Percentiles rank a stretch among this genome's conserved stretches.
Conservation (phyloP, 2,329 filamentous ascomycete species). For the Microdochium nivale region DNA sequence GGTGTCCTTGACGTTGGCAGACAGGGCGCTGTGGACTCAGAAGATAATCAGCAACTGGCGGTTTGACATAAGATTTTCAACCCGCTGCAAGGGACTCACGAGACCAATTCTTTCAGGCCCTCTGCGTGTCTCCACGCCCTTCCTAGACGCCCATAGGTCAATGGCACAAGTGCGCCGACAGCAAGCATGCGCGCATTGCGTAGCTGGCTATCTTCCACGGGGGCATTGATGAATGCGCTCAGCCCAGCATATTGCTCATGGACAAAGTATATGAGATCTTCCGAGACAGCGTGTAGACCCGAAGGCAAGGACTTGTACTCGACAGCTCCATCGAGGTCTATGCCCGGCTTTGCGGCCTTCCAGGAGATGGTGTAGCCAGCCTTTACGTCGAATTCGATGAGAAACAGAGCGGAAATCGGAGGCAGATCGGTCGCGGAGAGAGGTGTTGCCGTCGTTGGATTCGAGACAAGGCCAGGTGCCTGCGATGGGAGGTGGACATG, state of each 20-base stretch:
- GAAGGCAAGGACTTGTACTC: conserved; percentile 97
- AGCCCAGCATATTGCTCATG: conserved; percentile 78
- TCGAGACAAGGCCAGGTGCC: conserved; percentile 6
- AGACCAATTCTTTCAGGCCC: conserved; percentile 64
- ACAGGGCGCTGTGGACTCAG: conserved; percentile 43
- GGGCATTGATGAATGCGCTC: conserved; percentile 82
- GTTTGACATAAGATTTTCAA: background rate
- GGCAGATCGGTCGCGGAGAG: conserved; percentile 34
- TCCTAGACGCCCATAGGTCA: conserved; percentile 78
- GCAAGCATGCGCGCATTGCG: conserved; percentile 90
- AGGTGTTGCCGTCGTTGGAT: conserved; percentile 16
- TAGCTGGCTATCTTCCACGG: conserved; percentile 65
- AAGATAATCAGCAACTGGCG: conserved; percentile 8
- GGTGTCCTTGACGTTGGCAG: conserved; percentile 54
- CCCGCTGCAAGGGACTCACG: conserved; percentile 33
- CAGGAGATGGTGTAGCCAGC: conserved; percentile 86
- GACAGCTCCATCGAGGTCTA: conserved; percentile 76
- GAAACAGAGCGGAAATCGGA: conserved; percentile 69
- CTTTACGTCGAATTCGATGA: conserved; percentile 89
- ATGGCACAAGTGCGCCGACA: conserved; percentile 78
- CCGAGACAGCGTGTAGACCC: conserved; percentile 77
- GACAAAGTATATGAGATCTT: conserved; percentile 91
- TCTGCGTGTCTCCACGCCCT: conserved; percentile 84
- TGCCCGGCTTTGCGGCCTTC: conserved; percentile 63
- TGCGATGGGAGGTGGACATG: conserved; percentile 18